phyloP scores from a whole-genome alignment of 768 basidiomycete genomes.

The Russula lepida region DNA sequence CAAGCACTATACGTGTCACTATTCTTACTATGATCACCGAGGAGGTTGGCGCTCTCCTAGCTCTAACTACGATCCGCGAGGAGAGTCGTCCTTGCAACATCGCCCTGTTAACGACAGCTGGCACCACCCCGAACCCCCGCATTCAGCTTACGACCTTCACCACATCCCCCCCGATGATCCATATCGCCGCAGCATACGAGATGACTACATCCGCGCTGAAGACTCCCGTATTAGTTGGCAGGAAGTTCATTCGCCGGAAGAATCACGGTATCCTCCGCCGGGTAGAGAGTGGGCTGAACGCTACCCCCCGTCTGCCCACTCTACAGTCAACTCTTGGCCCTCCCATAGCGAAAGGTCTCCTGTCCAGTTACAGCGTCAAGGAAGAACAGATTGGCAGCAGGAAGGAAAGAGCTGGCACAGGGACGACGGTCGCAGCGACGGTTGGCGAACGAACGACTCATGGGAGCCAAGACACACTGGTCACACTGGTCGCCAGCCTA shows the following conservation, averaged over 20 bases:
- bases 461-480: conserved; percentile 25
- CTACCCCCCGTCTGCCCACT: conserved; percentile 6
- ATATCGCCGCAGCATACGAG: conserved; percentile 39
- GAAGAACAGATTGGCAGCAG: conserved; percentile 14
- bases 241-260: conserved; percentile 11
- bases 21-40: conserved; percentile 34
- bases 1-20: conserved; percentile 46
- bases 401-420: conserved; percentile 35
- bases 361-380: conserved; percentile 11
- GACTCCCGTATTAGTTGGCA: conserved; percentile 15
- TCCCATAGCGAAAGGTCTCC: conserved; percentile 7
- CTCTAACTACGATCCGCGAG: conserved; percentile 37
- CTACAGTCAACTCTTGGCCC: conserved; percentile 9
- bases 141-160: conserved; percentile 27
- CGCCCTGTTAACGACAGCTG: conserved; percentile 46
- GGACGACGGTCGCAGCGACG: conserved; percentile 39
- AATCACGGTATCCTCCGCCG: conserved; percentile 12
- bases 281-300: conserved; percentile 15
- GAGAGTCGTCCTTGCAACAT: conserved; percentile 47
- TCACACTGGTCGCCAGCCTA: conserved; percentile 16
- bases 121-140: conserved; percentile 36
- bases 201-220: conserved; percentile 17
- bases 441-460: conserved; percentile 29
- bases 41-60: conserved; percentile 34
- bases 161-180: conserved; percentile 34